Base-by-base conservation (phyloP, 805 yeast genomes). In the Saccharomycopsis sp. region DNA sequence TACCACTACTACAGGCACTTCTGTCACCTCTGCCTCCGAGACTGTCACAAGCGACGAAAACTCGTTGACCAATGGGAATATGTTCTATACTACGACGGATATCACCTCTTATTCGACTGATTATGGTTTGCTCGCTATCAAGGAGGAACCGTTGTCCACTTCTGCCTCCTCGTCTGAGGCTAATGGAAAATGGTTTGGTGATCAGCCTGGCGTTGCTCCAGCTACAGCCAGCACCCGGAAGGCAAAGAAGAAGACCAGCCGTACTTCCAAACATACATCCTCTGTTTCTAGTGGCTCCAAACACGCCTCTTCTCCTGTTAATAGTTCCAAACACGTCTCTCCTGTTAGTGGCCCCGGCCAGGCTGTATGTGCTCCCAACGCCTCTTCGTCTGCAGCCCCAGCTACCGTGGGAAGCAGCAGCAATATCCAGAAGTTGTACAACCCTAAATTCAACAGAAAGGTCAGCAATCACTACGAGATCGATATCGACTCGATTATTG, bases 401-500 rank as follows among this genome's bases (percentile, higher is more conserved):
- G n/a, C n/a, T n/a, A n/a, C n/a, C n/a, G n/a, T n/a, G n/a, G n/a
- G n/a, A 37, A 44, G 48, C 12, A 44, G 21, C 7, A 44, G 21
- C 48, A 44, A 60, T 40, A 60, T 60, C 46, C 53, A 55, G 18
- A 60, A 60, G 44, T 46, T 60, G 24, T 60, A 61, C 44, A 61
- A 61, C 46, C 62, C 63, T 12, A 56, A 55, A 21, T 61, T 54
- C 48, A 61, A 61, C 24, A 58, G 53, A 46, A 61, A 59, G 29
- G 61, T 61, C n/a, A 50, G 59, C 14, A 60, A 60, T 44, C 60
- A 50, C 23, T 44, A 54, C 20, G 63, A 61, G 23, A 52, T 59
- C 21, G 63, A 61, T 21, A 59, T 61, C 24, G 62, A 61, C 51
- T 58, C 62, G 4, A 55, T 61, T 24, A 59, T 61, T 24, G 63